Evolutionary conservation across 257 asterid species (phyloP), one percentile per base, ranked within the genome.

Genomic region (Ilex aquifolium): DNA sequence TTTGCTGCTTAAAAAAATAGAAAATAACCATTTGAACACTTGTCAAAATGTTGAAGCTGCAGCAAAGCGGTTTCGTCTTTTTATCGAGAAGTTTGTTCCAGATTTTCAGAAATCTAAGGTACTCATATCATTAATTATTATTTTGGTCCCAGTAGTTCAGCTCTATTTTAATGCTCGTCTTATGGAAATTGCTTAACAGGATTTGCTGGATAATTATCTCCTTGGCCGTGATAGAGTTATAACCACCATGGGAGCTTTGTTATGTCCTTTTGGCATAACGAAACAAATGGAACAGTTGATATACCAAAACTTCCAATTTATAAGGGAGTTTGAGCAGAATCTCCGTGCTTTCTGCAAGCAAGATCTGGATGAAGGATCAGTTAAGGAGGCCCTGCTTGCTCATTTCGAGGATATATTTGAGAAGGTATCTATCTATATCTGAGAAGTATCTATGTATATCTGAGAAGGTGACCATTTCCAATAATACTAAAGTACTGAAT

Each of bases 81-180:
- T 87, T 65, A 64, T 93, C 58, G 80, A 72, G 64, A 76, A 72
- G 21, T 69, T 66, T 74, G 74, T 81, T 69, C 92, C 88, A 2
- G 71, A 70, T 39, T 77, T 93, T 70, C 83, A 81, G 83, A 83
- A 67, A 31, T 74, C 90, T 13, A 93, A 93, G 99, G 99, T 89
- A 80, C 36, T 53, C 44, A 10, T 21, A 21, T n/a, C 51, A 32
- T 52, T 53, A 48, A 21, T 32, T 50, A 7, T 65, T 10, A 10
- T 31, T 40, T n/a, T 42, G 46, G 32, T 61, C 31, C n/a, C 32
- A 32, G 13, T 58, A 56, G 44, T 44, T 49, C 14, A 36, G 32
- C 15, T 48, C 40, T 29, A n/a, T 58, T 58, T 29, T 3, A 8
- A n/a, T 16, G 15, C 32, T 11, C 46, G 10, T 55, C 64, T 11